A percentile compares a stretch with the other conserved stretches of the same genome.
These are phyloP conservation scores for Penicillium sp. DNA, from an alignment of 2,329 filamentous ascomycete species.

Conservation along the genomic window DNA sequence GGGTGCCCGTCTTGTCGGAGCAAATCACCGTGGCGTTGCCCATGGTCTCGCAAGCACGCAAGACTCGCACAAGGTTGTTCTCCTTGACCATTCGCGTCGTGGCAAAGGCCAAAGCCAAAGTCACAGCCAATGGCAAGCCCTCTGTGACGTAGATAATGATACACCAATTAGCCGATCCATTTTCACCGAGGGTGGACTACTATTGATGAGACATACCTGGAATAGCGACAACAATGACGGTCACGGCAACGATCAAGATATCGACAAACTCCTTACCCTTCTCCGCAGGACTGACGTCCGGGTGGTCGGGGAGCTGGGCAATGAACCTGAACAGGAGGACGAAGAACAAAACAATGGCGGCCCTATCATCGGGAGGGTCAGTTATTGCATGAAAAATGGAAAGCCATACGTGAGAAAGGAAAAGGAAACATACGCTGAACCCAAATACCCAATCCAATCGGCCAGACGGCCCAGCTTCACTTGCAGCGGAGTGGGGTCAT, in stretches of 20 bases:
- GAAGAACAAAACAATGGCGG: slow-evolving; percentile 74
- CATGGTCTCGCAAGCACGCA: slow-evolving; percentile 76
- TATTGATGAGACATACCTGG: slow-evolving; percentile 39
- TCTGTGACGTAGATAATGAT: slow-evolving; percentile 37
- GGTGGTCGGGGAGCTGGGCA: slow-evolving; percentile 54
- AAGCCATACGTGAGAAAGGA: neutral
- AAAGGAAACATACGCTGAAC: slow-evolving; percentile 50
- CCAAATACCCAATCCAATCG: slow-evolving; percentile 70
- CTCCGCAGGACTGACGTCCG: slow-evolving; percentile 51
- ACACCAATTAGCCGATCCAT: too few species aligned
- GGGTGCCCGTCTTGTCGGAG: slow-evolving; percentile 71
- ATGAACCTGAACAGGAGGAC: slow-evolving; percentile 83
- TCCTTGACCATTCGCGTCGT: slow-evolving; percentile 72
- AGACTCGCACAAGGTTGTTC: slow-evolving; percentile 68
- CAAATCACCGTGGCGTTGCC: slow-evolving; percentile 74
- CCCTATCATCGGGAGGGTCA: slow-evolving; percentile 22
- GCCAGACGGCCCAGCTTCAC: slow-evolving; percentile 69
- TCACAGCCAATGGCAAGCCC: slow-evolving; percentile 71
- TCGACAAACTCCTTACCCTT: slow-evolving; percentile 75
- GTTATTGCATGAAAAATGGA: neutral
- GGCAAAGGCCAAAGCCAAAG: slow-evolving; percentile 68
- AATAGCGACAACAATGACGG: slow-evolving; percentile 73
- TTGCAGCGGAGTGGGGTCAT: slow-evolving; percentile 70
- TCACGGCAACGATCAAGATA: slow-evolving; percentile 72
- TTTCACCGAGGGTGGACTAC: too few species aligned